phyloP scores from a whole-genome alignment of 768 basidiomycete genomes.

The Zangia roseola region DNA sequence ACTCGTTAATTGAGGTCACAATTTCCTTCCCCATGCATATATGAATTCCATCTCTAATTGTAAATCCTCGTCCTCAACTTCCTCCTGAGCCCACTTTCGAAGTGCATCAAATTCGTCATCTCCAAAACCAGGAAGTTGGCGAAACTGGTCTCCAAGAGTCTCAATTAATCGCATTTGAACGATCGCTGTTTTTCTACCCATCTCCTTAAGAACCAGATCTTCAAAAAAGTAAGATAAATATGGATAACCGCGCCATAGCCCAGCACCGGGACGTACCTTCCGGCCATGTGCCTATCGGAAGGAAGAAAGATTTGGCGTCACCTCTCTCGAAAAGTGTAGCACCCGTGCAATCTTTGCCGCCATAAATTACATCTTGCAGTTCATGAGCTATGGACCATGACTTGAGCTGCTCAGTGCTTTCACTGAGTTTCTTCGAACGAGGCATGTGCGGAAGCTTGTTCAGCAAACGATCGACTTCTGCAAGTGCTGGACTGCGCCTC shows the following conservation, averaged over 20 bases:
- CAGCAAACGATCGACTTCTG: slow-evolving; percentile 5
- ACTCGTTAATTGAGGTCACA: no score
- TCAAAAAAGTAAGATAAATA: neutral
- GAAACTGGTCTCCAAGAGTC: slow-evolving; percentile 5
- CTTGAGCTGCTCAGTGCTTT: neutral
- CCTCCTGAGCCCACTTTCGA: neutral
- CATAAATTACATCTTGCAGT: neutral
- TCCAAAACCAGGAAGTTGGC: neutral
- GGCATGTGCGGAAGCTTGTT: slow-evolving; percentile 4
- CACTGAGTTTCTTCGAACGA: neutral
- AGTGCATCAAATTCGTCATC: slow-evolving; percentile 1
- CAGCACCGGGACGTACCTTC: neutral
- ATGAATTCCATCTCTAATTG: slow-evolving; percentile 1
- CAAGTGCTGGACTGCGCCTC: neutral
- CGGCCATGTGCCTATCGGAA: slow-evolving; percentile 8
- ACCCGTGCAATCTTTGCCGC: neutral
- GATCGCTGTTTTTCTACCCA: slow-evolving; percentile 3
- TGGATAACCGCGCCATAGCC: neutral
- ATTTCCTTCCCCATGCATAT: no score
- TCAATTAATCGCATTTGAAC: slow-evolving; percentile 2
- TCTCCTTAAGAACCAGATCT: slow-evolving; percentile 2
- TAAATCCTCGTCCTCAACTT: neutral
- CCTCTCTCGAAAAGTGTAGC: neutral
- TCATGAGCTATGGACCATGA: slow-evolving; percentile 4
- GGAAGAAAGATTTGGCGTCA: neutral